phyloP scores from a whole-genome alignment of 495 filamentous ascomycete genomes.

The Neurospora discreta region DNA sequence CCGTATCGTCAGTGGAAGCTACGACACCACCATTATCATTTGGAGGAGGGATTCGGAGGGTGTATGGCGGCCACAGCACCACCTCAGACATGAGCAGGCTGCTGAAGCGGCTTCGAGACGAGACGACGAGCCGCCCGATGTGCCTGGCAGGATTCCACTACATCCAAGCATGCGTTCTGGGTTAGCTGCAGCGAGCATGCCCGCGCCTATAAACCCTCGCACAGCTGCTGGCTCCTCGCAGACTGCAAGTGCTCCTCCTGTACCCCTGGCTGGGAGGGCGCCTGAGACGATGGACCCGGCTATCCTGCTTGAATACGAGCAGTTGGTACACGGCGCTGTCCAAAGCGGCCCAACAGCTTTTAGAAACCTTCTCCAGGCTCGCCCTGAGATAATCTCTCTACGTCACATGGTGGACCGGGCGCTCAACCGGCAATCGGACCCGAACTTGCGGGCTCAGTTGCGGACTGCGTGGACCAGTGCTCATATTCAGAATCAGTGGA shows the following conservation, averaged over 20 bases:
- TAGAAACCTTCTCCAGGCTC: conserved; percentile 28
- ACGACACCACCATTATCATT: conserved; percentile 89
- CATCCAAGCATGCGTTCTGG: conserved; percentile 11
- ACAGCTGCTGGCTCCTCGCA: background rate
- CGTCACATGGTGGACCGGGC: conserved; percentile 28
- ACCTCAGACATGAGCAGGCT: conserved; percentile 57
- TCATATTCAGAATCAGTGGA: conserved; percentile 32
- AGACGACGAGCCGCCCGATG: background rate
- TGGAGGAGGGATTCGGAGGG: conserved; percentile 81
- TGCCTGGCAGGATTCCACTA: conserved; percentile 1
- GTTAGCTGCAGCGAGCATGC: background rate
- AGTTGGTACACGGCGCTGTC: conserved; percentile 33
- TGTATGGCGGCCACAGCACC: conserved; percentile 62
- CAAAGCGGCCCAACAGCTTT: conserved; percentile 32
- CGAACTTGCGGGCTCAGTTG: conserved; percentile 28
- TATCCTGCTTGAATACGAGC: conserved; percentile 18
- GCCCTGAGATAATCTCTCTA: conserved; percentile 33
- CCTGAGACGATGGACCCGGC: background rate
- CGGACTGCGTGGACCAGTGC: conserved; percentile 30
- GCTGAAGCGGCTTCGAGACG: conserved; percentile 28
- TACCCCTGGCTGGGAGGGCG: background rate
- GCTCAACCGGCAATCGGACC: conserved; percentile 32
- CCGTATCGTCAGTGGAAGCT: conserved; percentile 87
- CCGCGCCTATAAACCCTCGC: background rate
- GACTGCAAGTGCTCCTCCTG: conserved; percentile 3